Base-by-base conservation (phyloP, 169 alveolate genomes). In the Plasmodium knowlesi region DNA sequence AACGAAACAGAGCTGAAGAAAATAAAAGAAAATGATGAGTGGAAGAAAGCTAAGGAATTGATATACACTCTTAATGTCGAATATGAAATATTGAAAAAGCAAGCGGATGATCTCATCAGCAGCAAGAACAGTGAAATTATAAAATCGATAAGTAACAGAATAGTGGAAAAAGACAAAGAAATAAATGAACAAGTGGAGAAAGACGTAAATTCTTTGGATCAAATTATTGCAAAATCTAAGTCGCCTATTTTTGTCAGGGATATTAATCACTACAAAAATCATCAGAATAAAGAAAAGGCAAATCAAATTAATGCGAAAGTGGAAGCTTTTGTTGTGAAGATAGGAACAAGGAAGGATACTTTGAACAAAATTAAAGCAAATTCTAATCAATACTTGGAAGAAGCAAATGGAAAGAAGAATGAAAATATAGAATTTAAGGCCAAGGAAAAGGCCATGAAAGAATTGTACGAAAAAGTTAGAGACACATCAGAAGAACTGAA, bases 21-120 rank as follows among this genome's bases (percentile, higher is more conserved):
- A 82, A 32, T 82, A 82, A 61, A 34, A 41, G 28, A 82, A 19
- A 82, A 82, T 30, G n/a, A 54, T 32, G 90, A 82, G 22, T 82
- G 90, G 90, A 41, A 37, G 22, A 61, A 10, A 39, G 54, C 71
- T 28, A 82, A 82, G 34, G 37, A 54, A 28, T 22, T 54, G 34
- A 19, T 57, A 54, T 8, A 32, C 70, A 37, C 22, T 54, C 39
- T 82, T 54, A 57, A 57, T 57, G 39, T 54, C 30, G 53, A 82
- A 32, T 82, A 82, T 39, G 53, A 82, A 30, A 41, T 82, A 82
- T 82, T 82, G 39, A 53, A 82, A 25, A 19, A 53, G 70, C 67
- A 28, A 53, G 43, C 39, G 39, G 90, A 82, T 57, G 78, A 14
- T 34, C 37, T 82, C 22, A 57, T 82, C 6, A 82, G 37, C 19